Evolutionary conservation across 169 alveolate species (phyloP).

Genomic region (Babesia bovis): DNA sequence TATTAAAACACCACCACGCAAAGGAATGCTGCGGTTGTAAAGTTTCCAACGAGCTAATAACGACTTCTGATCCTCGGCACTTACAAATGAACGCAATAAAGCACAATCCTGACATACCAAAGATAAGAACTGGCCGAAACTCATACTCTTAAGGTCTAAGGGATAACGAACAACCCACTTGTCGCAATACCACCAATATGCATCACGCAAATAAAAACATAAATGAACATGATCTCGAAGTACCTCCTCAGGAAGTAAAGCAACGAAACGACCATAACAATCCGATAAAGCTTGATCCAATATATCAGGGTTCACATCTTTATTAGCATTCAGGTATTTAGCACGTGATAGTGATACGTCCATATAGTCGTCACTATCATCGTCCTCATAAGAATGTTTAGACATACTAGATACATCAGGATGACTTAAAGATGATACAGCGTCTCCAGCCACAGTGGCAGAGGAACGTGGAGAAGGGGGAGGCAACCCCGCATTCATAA

Average conservation of each 20-base stretch:
- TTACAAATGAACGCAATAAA: conserved; percentile 67
- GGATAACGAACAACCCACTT: conserved; percentile 85
- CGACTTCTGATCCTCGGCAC: conserved; percentile 74
- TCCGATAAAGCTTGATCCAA: conserved; percentile 80
- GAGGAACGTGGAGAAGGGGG: too few relatives aligned
- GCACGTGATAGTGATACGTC: background rate
- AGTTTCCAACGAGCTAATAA: conserved; percentile 76
- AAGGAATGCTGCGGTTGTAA: conserved; percentile 83
- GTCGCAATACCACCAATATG: conserved; percentile 91
- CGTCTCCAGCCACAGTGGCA: background rate
- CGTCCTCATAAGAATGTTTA: too few relatives aligned
- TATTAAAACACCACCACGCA: conserved; percentile 86
- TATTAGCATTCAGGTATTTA: conserved; percentile 4
- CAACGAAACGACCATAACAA: conserved; percentile 87
- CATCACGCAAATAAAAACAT: conserved; percentile 87
- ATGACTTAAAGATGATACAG: background rate
- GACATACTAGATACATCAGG: too few relatives aligned
- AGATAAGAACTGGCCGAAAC: conserved; percentile 78
- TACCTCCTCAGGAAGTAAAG: conserved; percentile 85
- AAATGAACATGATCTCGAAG: conserved; percentile 84
- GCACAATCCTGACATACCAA: conserved; percentile 85
- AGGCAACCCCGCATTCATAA: too few relatives aligned
- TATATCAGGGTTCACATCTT: conserved; percentile 67
- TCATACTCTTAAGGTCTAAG: conserved; percentile 72
- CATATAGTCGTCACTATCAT: background rate